A percentile compares a stretch with the other conserved stretches of the same genome.
These are phyloP conservation scores for Volvariella volvacea DNA, from an alignment of 1,284 basidiomycete species.

Conservation along the genomic window DNA sequence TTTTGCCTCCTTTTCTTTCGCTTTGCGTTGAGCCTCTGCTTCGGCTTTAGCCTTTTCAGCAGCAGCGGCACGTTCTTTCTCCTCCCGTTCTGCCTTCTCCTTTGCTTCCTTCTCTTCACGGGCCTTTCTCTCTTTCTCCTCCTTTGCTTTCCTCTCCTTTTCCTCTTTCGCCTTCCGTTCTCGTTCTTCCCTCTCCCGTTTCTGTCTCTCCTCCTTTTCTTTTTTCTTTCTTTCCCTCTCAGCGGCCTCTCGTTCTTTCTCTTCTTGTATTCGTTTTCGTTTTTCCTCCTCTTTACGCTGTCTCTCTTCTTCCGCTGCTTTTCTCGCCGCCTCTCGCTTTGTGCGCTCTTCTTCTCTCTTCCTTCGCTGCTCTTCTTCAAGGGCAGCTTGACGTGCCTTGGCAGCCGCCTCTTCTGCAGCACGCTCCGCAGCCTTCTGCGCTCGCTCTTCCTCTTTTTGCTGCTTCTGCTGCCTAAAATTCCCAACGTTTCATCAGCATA, in stretches of 20 bases:
- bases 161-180: constrained; percentile 42
- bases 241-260: constrained; percentile 39
- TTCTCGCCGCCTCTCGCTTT: constrained; percentile 66
- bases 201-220: constrained; percentile 60
- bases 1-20: constrained; percentile 25
- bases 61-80: constrained; percentile 37
- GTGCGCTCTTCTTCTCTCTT: constrained; percentile 45
- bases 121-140: constrained; percentile 58
- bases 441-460: constrained; percentile 87
- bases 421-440: constrained; percentile 72
- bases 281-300: constrained; percentile 74
- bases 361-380: constrained; percentile 72
- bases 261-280: constrained; percentile 65
- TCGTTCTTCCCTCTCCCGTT: constrained; percentile 57
- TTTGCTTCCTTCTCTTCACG: constrained; percentile 53
- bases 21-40: constrained; percentile 39
- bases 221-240: constrained; percentile 53
- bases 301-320: constrained; percentile 75
- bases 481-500: constrained; percentile 7
- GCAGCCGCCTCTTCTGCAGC: constrained; percentile 71
- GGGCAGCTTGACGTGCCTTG: constrained; percentile 51
- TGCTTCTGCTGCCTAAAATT: constrained; percentile 75
- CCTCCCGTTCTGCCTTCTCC: constrained; percentile 58
- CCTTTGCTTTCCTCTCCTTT: constrained; percentile 44
- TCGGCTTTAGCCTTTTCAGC: constrained; percentile 42